A percentile compares a stretch with the other conserved stretches of the same genome.
phyloP scores from a whole-genome alignment of 495 filamentous ascomycete species.

The Chlorociboria aeruginascens region DNA sequence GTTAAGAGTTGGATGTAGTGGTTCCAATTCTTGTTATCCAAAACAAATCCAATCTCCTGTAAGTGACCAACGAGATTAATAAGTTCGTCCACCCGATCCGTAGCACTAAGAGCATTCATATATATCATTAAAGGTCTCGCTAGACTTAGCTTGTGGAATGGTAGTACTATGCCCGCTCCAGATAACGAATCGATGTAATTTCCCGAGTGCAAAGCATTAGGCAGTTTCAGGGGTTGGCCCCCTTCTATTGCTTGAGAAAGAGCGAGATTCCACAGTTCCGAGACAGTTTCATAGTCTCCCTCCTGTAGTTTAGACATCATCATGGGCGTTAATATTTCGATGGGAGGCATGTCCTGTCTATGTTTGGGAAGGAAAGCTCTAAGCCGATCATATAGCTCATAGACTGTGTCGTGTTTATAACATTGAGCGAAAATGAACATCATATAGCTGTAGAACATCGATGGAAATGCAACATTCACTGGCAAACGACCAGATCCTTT shows the following conservation, averaged over 20 bases:
- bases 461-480: conserved; percentile 6
- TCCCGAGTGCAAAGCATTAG: neutral
- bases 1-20: conserved; percentile 40
- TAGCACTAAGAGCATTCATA: conserved; percentile 39
- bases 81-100: conserved; percentile 34
- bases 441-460: conserved; percentile 22
- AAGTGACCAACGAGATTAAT: conserved; percentile 37
- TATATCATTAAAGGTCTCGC: conserved; percentile 1
- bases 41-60: conserved; percentile 46
- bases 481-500: conserved; percentile 7
- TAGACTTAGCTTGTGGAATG: conserved; percentile 4
- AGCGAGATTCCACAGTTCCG: conserved; percentile 52
- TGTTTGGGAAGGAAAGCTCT: conserved; percentile 22
- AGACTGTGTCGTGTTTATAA: conserved; percentile 39
- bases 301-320: conserved; percentile 51
- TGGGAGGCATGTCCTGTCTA: conserved; percentile 28
- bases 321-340: conserved; percentile 47
- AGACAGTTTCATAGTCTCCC: conserved; percentile 43
- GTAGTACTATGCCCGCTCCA: neutral
- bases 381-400: conserved; percentile 46
- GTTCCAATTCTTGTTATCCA: conserved; percentile 56
- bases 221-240: conserved; percentile 21
- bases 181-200: neutral
- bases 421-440: conserved; percentile 49
- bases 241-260: conserved; percentile 37